These are phyloP conservation scores for Haemoproteus tartakovskyi DNA, from an alignment of 169 alveolate genomes.

Conservation along the genomic window DNA sequence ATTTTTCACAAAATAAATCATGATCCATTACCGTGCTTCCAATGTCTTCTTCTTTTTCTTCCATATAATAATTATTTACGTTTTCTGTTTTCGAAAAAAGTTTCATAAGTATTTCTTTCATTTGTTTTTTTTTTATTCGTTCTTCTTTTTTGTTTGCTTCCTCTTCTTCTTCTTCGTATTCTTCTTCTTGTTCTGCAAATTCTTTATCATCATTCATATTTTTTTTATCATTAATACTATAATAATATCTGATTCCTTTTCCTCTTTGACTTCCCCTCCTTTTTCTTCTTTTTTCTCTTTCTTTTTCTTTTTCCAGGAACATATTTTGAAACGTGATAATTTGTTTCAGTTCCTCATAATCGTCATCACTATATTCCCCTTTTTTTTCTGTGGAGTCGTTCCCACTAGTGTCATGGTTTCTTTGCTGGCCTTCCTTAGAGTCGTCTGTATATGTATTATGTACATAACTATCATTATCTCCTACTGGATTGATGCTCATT, in stretches of 20 bases:
- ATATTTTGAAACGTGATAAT: too few relatives aligned
- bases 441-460: too few relatives aligned
- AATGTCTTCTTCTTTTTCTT: too few relatives aligned
- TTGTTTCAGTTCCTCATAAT: too few relatives aligned
- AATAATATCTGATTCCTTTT: not conserved
- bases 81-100: not conserved
- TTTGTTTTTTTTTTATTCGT: not conserved
- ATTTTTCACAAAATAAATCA: conserved; percentile 41
- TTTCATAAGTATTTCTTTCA: conserved; percentile 2
- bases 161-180: not conserved
- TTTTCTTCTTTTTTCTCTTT: not conserved
- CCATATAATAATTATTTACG: not conserved
- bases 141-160: not conserved
- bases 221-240: not conserved
- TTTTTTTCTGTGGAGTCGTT: too few relatives aligned
- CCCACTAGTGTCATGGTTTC: too few relatives aligned
- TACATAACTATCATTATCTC: too few relatives aligned
- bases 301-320: too few relatives aligned
- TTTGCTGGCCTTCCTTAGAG: too few relatives aligned
- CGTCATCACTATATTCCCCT: too few relatives aligned
- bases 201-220: not conserved
- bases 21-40: too few relatives aligned
- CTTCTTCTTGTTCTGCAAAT: not conserved
- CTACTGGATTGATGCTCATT: too few relatives aligned
- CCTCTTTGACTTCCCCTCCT: not conserved